phyloP scores from a whole-genome alignment of 352 stramenopile species.

The Phytophthora quininea region DNA sequence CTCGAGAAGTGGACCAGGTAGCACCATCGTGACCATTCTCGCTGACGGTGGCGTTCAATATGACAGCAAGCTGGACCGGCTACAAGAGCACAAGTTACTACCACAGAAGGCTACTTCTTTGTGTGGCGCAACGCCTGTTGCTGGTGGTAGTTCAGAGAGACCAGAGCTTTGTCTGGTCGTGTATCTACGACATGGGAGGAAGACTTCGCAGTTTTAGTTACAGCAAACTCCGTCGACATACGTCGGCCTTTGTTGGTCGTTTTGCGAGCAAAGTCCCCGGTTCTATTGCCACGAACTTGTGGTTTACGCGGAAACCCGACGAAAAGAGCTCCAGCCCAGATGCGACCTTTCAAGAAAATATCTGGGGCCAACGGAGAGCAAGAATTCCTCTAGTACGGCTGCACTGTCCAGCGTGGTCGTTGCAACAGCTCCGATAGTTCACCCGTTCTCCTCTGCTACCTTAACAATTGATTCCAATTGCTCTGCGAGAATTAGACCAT shows the following conservation, averaged over 20 bases:
- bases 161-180: conserved; percentile 53
- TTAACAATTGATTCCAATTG: conserved; percentile 15
- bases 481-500: conserved; percentile 11
- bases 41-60: conserved; percentile 76
- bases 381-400: conserved; percentile 16
- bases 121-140: conserved; percentile 48
- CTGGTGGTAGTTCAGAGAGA: conserved; percentile 43
- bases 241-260: conserved; percentile 18
- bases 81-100: conserved; percentile 50
- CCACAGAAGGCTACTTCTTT: conserved; percentile 19
- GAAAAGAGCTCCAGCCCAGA: conserved; percentile 44
- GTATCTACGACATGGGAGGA: conserved; percentile 25
- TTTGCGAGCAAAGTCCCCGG: conserved; percentile 15
- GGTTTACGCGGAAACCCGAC: conserved; percentile 62
- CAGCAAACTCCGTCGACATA: background rate
- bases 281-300: conserved; percentile 69
- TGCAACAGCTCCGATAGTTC: conserved; percentile 12
- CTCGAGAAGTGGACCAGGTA: conserved; percentile 55
- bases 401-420: conserved; percentile 22
- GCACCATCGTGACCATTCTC: conserved; percentile 75
- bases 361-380: conserved; percentile 1
- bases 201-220: background rate
- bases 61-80: conserved; percentile 71
- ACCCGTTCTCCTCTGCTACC: conserved; percentile 3
- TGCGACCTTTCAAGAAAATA: conserved; percentile 36